Percentiles rank a stretch among this genome's conserved stretches.
Evolutionary conservation across 768 basidiomycete species (phyloP).

Genomic region (Pulveroboletus ravenelii): DNA sequence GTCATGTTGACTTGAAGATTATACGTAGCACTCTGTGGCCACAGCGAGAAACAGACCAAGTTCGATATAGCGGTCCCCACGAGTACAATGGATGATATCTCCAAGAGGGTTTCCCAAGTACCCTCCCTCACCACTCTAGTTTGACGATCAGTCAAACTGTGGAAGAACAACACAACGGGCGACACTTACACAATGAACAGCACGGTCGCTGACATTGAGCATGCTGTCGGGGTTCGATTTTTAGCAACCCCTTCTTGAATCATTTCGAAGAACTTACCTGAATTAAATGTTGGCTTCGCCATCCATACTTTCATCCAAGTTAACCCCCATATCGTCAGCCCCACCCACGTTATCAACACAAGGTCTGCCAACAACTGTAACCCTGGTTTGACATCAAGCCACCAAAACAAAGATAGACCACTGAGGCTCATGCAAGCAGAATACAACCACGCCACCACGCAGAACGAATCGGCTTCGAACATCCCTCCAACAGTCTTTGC

Average conservation of each 20-base stretch:
- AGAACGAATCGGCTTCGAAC: slow-evolving; percentile 86
- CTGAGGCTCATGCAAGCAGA: slow-evolving; percentile 68
- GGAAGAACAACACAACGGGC: not conserved
- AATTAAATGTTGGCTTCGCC: slow-evolving; percentile 82
- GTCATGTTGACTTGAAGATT: slow-evolving; percentile 83
- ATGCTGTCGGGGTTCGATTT: slow-evolving; percentile 42
- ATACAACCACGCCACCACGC: slow-evolving; percentile 63
- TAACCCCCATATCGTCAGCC: slow-evolving; percentile 70
- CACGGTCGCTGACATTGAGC: slow-evolving; percentile 80
- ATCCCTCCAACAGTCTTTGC: slow-evolving; percentile 91
- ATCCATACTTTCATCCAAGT: slow-evolving; percentile 95
- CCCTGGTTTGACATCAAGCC: slow-evolving; percentile 64
- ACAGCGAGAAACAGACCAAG: slow-evolving; percentile 75
- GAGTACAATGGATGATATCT: slow-evolving; percentile 71
- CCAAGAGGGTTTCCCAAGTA: slow-evolving; percentile 65
- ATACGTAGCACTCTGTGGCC: slow-evolving; percentile 80
- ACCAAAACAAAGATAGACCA: slow-evolving; percentile 77
- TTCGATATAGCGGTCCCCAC: slow-evolving; percentile 78
- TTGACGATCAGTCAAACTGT: slow-evolving; percentile 1
- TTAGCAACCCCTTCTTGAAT: not conserved
- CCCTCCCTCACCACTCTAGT: slow-evolving; percentile 83
- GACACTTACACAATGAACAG: slow-evolving; percentile 71
- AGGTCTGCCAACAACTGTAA: slow-evolving; percentile 73
- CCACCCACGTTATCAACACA: slow-evolving; percentile 78
- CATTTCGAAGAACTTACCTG: slow-evolving; percentile 43